phyloP scores from a whole-genome alignment of 192 early-diverging fungal species.

The Podila clonocystis region DNA sequence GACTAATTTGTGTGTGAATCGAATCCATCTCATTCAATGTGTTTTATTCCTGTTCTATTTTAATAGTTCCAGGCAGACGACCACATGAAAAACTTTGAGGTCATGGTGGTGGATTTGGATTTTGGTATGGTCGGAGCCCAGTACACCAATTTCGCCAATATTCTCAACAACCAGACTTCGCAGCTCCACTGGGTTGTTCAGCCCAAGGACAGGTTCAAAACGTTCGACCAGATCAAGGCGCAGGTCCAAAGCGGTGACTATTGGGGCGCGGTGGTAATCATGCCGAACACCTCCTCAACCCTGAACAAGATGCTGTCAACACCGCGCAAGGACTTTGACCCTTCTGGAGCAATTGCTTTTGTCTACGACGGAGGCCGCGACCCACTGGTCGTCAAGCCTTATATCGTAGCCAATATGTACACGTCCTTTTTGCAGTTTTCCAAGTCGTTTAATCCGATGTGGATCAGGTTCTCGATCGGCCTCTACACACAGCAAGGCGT shows the following conservation, averaged over 20 bases:
- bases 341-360: slow-evolving; percentile 26
- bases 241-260: slow-evolving; percentile 18
- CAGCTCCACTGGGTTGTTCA: slow-evolving; percentile 26
- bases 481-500: neutral
- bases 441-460: slow-evolving; percentile 27
- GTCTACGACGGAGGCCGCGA: slow-evolving; percentile 41
- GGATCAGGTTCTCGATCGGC: slow-evolving; percentile 21
- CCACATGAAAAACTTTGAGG: slow-evolving; percentile 21
- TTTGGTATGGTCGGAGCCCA: slow-evolving; percentile 28
- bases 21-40: neutral
- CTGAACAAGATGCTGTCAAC: slow-evolving; percentile 10
- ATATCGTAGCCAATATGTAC: slow-evolving; percentile 41
- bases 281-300: slow-evolving; percentile 26
- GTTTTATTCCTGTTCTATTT: neutral
- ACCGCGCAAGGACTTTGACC: slow-evolving; percentile 19
- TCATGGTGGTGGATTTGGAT: slow-evolving; percentile 43
- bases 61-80: slow-evolving; percentile 22
- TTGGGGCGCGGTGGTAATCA: slow-evolving; percentile 43
- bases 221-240: slow-evolving; percentile 2
- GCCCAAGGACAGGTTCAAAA: slow-evolving; percentile 2
- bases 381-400: slow-evolving; percentile 34
- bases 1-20: neutral
- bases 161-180: slow-evolving; percentile 13
- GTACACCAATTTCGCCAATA: slow-evolving; percentile 19
- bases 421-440: slow-evolving; percentile 31